phyloP scores from a whole-genome alignment of 495 filamentous ascomycete genomes.

The Collariella sp. region DNA sequence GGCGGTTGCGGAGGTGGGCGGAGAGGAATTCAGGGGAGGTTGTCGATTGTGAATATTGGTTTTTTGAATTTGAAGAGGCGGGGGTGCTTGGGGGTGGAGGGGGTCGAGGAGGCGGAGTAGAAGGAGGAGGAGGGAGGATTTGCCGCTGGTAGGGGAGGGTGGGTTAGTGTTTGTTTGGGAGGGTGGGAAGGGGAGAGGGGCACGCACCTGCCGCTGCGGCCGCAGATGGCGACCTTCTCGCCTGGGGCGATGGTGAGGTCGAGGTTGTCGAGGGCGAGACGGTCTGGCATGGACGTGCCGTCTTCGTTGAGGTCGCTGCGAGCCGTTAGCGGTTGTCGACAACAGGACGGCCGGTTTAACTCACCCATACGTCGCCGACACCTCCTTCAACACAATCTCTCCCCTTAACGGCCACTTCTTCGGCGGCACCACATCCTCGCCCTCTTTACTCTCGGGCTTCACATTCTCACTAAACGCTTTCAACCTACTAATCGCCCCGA shows the following conservation, averaged over 20 bases:
- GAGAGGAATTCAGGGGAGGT: conserved; percentile 16
- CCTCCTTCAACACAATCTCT: conserved; percentile 15
- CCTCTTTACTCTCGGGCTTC: conserved; percentile 12
- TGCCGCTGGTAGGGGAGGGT: conserved; percentile 43
- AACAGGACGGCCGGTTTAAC: neutral
- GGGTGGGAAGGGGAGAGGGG: neutral
- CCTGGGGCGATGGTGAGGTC: conserved; percentile 16
- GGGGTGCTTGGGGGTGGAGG: conserved; percentile 31
- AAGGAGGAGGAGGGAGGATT: conserved; percentile 81
- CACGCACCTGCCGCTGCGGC: conserved; percentile 19
- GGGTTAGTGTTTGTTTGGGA: neutral
- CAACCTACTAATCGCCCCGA: conserved; percentile 43
- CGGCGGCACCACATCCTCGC: conserved; percentile 17
- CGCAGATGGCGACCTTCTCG: conserved; percentile 22
- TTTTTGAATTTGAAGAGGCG: conserved; percentile 34
- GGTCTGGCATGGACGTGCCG: neutral
- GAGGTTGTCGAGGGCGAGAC: conserved; percentile 17
- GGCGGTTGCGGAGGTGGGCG: conserved; percentile 12
- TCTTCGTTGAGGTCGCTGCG: neutral
- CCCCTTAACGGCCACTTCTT: conserved; percentile 20
- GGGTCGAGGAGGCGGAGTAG: conserved; percentile 90
- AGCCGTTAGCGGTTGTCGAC: neutral
- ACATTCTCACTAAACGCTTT: conserved; percentile 32
- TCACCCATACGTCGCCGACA: conserved; percentile 22
- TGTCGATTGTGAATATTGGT: conserved; percentile 19